Base-by-base conservation (phyloP, 805 yeast species). In the Saccharomycopsis vini region DNA sequence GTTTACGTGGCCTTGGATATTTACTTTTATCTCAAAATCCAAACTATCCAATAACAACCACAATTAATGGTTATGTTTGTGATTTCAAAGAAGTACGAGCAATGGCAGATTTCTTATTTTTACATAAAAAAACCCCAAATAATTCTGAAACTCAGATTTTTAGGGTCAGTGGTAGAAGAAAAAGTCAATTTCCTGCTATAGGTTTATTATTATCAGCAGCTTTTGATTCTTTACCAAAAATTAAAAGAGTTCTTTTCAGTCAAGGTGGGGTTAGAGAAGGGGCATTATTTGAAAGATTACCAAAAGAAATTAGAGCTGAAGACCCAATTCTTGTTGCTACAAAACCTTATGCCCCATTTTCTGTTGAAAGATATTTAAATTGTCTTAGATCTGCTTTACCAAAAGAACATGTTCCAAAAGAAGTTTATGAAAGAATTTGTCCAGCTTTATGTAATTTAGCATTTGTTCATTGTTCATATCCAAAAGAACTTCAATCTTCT, bases 201-300 rank as follows among this genome's bases (percentile, higher is more conserved):
- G 80, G 83, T 1, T 54, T 80, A 15, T 58, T 81, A 13, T 64
- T 79, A 48, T 68, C 77, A 28, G 84, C 83, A 0, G 77, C 81
- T 0, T 70, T 77, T 53, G 78, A 75, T 47, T 70, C 78, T 0
- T 59, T 80, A 29, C 86, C 87, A 15, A 64, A 63, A 29, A 67
- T 81, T 34, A 74, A 74, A 52, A 72, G 80, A 2, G 70, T 82
- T 22, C 76, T 79, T 52, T 82, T 82, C 57, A 71, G 79, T 45
- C 87, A 81, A 57, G 88, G 87, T 50, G 88, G 88, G 46, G 80
- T 81, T 19, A 67, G 90, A 52, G 90, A 82, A 61, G 90, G 90
- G 48, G 77, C 79, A 1, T 54, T 83, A 30, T 82, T 75, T 56
- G 75, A 82, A 5, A 71, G 72, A 54, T 62, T 82, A 29, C 77